Conservation (phyloP, 345 rosid species). For the Syzygium aromaticum region DNA sequence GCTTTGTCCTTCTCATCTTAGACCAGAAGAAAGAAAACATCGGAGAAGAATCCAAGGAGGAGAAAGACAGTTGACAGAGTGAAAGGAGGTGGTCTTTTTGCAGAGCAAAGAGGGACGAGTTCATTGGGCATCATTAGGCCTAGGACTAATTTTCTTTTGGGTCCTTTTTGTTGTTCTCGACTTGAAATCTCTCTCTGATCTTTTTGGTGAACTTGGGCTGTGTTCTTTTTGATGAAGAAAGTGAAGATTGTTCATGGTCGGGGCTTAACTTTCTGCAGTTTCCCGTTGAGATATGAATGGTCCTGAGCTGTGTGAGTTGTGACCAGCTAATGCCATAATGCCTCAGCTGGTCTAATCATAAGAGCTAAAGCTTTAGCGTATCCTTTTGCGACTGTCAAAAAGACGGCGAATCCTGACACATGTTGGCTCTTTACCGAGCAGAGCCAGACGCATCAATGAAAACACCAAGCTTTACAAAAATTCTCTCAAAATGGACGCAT, state of each 20-base stretch:
- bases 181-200: background rate
- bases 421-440: background rate
- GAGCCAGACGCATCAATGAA: background rate
- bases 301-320: background rate
- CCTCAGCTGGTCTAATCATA: background rate
- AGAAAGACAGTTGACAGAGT: background rate
- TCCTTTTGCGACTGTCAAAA: background rate
- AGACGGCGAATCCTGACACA: background rate
- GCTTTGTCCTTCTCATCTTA: background rate
- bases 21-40: slow-evolving; percentile 9
- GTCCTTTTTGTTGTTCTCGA: background rate
- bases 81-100: background rate
- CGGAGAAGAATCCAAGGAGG: background rate
- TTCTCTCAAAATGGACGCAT: background rate
- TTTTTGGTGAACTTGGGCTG: background rate
- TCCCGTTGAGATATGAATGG: background rate
- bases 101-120: background rate
- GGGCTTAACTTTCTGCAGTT: background rate
- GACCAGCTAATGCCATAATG: background rate
- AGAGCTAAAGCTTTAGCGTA: background rate
- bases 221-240: background rate
- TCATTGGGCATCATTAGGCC: background rate
- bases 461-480: background rate
- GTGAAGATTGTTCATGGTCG: background rate
- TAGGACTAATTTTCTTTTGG: background rate